Conservation (phyloP, 352 stramenopile genomes). For the Phytophthora podocarpi region DNA sequence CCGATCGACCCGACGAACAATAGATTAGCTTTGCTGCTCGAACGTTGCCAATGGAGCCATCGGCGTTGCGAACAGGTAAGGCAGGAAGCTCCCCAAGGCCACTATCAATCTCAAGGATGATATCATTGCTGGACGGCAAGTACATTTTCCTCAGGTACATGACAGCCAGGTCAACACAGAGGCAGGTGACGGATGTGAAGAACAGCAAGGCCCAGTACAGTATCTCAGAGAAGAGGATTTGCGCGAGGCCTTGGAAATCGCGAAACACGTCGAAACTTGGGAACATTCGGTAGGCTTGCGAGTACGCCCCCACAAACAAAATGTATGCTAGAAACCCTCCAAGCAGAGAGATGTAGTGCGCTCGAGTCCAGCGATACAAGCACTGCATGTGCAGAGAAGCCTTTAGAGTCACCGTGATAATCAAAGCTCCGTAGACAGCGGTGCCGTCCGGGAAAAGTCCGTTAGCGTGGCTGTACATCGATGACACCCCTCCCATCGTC, state of each 20-base stretch:
- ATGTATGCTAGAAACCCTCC: conserved; percentile 68
- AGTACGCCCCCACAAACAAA: conserved; percentile 75
- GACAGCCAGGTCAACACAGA: conserved; percentile 66
- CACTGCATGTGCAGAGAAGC: conserved; percentile 77
- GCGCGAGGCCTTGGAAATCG: conserved; percentile 70
- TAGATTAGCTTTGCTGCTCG: conserved; percentile 26
- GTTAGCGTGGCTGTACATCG: conserved; percentile 46
- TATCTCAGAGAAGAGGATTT: conserved; percentile 57
- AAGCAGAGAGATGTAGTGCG: conserved; percentile 76
- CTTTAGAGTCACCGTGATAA: conserved; percentile 81
- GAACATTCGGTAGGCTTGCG: conserved; percentile 63
- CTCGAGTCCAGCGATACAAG: conserved; percentile 72
- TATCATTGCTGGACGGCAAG: conserved; percentile 80
- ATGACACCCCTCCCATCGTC: conserved; percentile 47
- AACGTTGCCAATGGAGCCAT: conserved; percentile 15
- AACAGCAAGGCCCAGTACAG: conserved; percentile 73
- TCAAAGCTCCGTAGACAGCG: conserved; percentile 77
- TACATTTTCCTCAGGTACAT: conserved; percentile 88
- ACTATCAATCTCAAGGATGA: conserved; percentile 87
- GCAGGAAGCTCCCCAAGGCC: conserved; percentile 48
- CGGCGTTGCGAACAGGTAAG: conserved; percentile 15
- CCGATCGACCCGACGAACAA: conserved; percentile 38
- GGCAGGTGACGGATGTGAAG: conserved; percentile 64
- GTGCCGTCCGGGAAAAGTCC: conserved; percentile 78
- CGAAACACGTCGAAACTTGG: conserved; percentile 75